Evolutionary conservation across 805 yeast genomes (phyloP).

Genomic region (Danielia reshetovae): DNA sequence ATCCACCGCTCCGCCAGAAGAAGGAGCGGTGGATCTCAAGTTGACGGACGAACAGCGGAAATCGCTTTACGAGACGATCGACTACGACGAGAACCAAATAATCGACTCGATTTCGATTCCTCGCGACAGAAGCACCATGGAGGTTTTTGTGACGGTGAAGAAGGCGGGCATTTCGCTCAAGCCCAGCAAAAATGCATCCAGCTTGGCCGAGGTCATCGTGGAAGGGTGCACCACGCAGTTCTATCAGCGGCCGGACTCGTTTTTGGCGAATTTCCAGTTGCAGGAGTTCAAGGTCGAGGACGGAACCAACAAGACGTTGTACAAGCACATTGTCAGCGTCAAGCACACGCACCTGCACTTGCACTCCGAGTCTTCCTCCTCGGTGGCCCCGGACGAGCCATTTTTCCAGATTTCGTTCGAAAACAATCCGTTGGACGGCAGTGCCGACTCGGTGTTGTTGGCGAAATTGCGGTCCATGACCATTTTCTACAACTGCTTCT

Average conservation of each 20-base stretch:
- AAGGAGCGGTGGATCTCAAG: slow-evolving; percentile 23
- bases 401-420: slow-evolving; percentile 83
- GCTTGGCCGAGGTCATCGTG: slow-evolving; percentile 73
- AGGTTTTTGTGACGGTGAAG: slow-evolving; percentile 62
- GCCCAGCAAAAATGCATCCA: slow-evolving; percentile 35
- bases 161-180: slow-evolving; percentile 71
- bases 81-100: slow-evolving; percentile 66
- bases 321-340: slow-evolving; percentile 83
- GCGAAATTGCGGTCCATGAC: slow-evolving; percentile 84
- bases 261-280: slow-evolving; percentile 64
- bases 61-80: slow-evolving; percentile 91
- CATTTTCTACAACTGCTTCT: slow-evolving; percentile 80
- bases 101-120: slow-evolving; percentile 59
- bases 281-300: slow-evolving; percentile 85
- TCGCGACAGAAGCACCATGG: slow-evolving; percentile 64
- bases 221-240: slow-evolving; percentile 77
- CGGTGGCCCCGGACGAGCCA: slow-evolving; percentile 43
- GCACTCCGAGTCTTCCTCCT: slow-evolving; percentile 14
- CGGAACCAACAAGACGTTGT: slow-evolving; percentile 73
- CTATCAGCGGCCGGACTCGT: slow-evolving; percentile 76
- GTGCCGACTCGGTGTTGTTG: slow-evolving; percentile 74
- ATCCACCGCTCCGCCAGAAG: slow-evolving; percentile 31
- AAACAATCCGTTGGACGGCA: slow-evolving; percentile 75
- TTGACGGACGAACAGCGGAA: slow-evolving; percentile 83
- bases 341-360: slow-evolving; percentile 52